Evolutionary conservation across 2,329 filamentous ascomycete species (phyloP), one percentile per base, ranked within the genome.

Genomic region (Colletotrichum sp.): DNA sequence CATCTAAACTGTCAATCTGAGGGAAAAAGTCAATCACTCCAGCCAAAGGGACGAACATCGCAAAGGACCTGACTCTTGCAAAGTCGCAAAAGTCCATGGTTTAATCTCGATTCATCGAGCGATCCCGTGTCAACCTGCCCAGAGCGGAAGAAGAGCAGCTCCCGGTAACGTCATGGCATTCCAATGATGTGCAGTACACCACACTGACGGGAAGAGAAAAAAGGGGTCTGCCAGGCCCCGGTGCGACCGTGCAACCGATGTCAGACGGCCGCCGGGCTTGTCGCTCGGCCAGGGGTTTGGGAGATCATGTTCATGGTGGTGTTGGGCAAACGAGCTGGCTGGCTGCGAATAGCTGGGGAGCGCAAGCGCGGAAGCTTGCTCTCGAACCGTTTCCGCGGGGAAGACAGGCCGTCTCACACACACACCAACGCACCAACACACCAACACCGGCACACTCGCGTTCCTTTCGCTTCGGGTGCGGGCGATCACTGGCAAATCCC

Each of bases 121-220:
- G 70, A 76, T 76, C 64, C 73, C 73, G 73, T 75, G 72, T 69
- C 73, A 69, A 59, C 39, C 64, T 76, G 36, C 73, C 73, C 62
- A 73, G 57, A 73, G 44, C 44, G 73, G 73, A 59, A 76, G 57
- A 73, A 49, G 73, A 73, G 64, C 63, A 28, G 26, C 63, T 59
- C 36, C 44, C 62, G 30, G 64, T 30, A 60, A 76, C 73, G 73
- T 76, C 73, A 76, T 76, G 69, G 44, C 57, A 65, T 52, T 44
- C 26, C 32, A 26, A 36, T 49, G 72, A 68, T 39, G 26, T 28
- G 64, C 62, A 64, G 28, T 36, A 34, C 30, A 63, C 60, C 28
- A 28, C 8, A 63, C n/a, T 21, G 26, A 63, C 36, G 49, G 34
- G n/a, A 21, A 30, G 36, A 28, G 34, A 63, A 60, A 69, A 44